Base-by-base conservation (phyloP, 192 early-diverging fungal genomes). In the Kappamyces sp. region DNA sequence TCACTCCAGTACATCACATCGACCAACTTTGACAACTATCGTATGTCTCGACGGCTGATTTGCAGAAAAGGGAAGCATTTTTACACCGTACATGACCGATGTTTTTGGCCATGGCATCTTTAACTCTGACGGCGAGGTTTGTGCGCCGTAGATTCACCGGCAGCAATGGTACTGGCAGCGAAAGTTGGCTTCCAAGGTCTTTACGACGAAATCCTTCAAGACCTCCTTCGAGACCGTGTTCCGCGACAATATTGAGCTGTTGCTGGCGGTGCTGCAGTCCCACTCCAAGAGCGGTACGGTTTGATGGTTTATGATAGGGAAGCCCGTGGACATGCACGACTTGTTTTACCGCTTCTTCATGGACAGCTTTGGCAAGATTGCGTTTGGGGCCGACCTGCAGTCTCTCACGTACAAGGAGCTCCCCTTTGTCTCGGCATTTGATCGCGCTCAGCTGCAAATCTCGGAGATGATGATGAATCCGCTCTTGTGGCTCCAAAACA, bases 81-180 rank as follows among this genome's bases (percentile, higher is more conserved):
- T 58, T 44, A 35, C 33, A 9, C 15, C 6, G 2, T 13, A 38
- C 40, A 70, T 77, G 42, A 66, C 49, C 33, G 74, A 77, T 47
- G 61, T 87, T 13, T 64, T 88, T 33, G 86, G 86, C 2, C 55
- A 76, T 41, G 86, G 86, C 37, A 88, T 88, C 57, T 88, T 88
- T 60, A 84, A 81, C 63, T 67, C 75, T 1, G 86, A 88, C 53
- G 87, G 87, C 15, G 78, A 84, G 1, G 54, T 60, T 8, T 88
- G 87, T n/a, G n/a, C n/a, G n/a, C n/a, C n/a, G n/a, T n/a, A n/a
- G n/a, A n/a, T n/a, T n/a, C n/a, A n/a, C n/a, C 31, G 78, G 83
- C 2, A 54, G 62, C 8, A 61, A 3, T 87, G 86, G 84, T 70
- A 68, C 32, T 62, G 54, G 2, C 84, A 86, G 36, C 71, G 84